Evolutionary conservation across 495 filamentous ascomycete species (phyloP), one percentile per base, ranked within the genome.

Genomic region (Penicillium ochrochloron): DNA sequence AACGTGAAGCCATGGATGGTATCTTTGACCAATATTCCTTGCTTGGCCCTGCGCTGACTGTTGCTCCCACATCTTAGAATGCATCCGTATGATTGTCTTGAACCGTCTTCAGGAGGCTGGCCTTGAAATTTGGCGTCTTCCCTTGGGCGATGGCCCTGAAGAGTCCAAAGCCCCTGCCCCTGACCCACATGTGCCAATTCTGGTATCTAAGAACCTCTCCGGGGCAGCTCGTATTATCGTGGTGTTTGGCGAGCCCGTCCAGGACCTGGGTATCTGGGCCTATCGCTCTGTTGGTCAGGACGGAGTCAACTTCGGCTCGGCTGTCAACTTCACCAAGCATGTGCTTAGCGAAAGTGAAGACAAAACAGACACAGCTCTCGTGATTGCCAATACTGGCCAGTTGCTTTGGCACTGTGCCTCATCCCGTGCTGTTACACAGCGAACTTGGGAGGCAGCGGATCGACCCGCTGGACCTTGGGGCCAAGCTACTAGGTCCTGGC

Each of bases 251-350:
- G 89, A 94, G 62, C 71, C 82, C 2, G 65, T 60, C 12, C 90
- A 96, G 68, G 88, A 94, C 57, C 80, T 95, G 4, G 92, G 91
- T 4, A 78, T 94, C 56, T 86, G 92, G 66, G 84, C 92, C 7
- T 89, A 90, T 69, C 89, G 92, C 15, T 78, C 84, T 8, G 71
- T 89, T 21, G 82, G 85, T 59, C 64, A 70, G 0, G 84, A 85
- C 3, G 85, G 90, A 48, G 81, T 96, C 67, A 78, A 87, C 67
- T 78, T 79, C 6, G 93, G 91, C 27, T 90, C 89, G 5, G 82
- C 85, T 31, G 72, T 94, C 35, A 75, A 82, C 34, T 78, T 94
- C 66, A 82, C 88, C 33, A 77, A 83, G 48, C 83, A 73, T 27
- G 75, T 90, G 12, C 75, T 82, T 31, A 55, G 57, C 14, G 59